Base-by-base conservation (phyloP, 176 grass and related monocot species). In the Avena insularis region DNA sequence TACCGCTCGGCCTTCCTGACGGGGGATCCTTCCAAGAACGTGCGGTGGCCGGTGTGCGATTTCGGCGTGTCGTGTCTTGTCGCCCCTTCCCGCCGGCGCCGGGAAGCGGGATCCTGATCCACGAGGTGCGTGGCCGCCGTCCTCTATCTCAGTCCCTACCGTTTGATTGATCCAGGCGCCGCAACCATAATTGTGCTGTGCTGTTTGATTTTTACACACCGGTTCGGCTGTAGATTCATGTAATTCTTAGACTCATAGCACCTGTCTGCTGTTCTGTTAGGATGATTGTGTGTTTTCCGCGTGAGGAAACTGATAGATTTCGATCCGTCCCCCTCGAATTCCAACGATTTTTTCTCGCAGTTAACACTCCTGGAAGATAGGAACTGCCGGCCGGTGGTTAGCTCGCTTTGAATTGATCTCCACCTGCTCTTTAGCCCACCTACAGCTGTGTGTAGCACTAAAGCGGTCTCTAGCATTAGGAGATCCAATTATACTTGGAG, bases 401-500 rank as follows among this genome's bases (percentile, higher is more conserved):
- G 12, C 12, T 29, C 0, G 50, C 38, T 50, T 60, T 53, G 61
- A 70, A 53, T 82, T 14, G 83, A 90, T 82, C 79, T 69, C 59
- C 6, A 76, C 25, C 49, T 67, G 64, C 20, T 82, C 49, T 56
- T 21, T 65, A 23, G 12, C 31, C 31, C 31, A 55, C 19, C 0
- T 12, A 50, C 1, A 66, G 60, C 79, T 31, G 60, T 8, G 4
- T 49, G 20, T 74, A 5, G 19, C 17, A 63, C 16, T 20, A 56
- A 56, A 56, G 50, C 75, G 20, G 50, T 56, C 16, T 56, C 8
- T 55, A 36, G 38, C 48, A 15, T 53, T 6, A 20, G 16, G 51
- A 81, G 88, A 90, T 90, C 88, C 78, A n/a, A 14, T 51, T 36
- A 15, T 59, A 9, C 62, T 15, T 17, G 12, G 29, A 23, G 33